phyloP scores from a whole-genome alignment of 352 stramenopile genomes.

The Phytopythium vexans region DNA sequence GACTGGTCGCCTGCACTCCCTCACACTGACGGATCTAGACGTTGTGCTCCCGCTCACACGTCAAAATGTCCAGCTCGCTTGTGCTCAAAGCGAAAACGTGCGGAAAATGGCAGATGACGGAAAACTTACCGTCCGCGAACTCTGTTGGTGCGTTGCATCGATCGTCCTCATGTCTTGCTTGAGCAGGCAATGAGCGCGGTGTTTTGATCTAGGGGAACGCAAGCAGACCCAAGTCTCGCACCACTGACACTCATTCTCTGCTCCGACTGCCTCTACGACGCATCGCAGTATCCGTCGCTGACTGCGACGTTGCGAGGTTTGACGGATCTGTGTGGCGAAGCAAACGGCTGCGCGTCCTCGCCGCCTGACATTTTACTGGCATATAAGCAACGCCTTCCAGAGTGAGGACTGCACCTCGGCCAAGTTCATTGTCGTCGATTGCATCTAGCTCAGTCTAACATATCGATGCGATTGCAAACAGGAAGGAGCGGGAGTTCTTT shows the following conservation, averaged over 20 bases:
- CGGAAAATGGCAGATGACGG: conserved; percentile 11
- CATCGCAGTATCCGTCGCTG: conserved; percentile 30
- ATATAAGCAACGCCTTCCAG: conserved; percentile 66
- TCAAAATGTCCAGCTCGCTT: conserved; percentile 26
- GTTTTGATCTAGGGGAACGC: too few species aligned
- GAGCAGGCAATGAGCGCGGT: too few species aligned
- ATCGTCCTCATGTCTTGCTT: too few species aligned
- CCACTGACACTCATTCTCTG: conserved; percentile 33
- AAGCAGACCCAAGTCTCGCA: not conserved
- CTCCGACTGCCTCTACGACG: conserved; percentile 75
- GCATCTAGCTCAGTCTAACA: not conserved
- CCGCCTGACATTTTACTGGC: conserved; percentile 33
- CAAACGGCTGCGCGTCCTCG: not conserved
- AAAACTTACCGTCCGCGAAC: conserved; percentile 17
- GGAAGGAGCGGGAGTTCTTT: conserved; percentile 48
- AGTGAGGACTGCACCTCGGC: conserved; percentile 29
- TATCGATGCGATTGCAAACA: not conserved
- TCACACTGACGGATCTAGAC: conserved; percentile 55
- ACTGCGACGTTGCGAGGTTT: conserved; percentile 39
- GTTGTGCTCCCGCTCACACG: conserved; percentile 41
- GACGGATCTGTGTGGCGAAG: conserved; percentile 7
- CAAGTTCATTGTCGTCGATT: too few species aligned
- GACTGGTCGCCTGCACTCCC: conserved; percentile 13
- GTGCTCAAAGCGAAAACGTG: conserved; percentile 19
- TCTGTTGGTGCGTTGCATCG: conserved; percentile 42